phyloP scores from a whole-genome alignment of 768 basidiomycete species.

The Boletus pseudo-olivaceus region DNA sequence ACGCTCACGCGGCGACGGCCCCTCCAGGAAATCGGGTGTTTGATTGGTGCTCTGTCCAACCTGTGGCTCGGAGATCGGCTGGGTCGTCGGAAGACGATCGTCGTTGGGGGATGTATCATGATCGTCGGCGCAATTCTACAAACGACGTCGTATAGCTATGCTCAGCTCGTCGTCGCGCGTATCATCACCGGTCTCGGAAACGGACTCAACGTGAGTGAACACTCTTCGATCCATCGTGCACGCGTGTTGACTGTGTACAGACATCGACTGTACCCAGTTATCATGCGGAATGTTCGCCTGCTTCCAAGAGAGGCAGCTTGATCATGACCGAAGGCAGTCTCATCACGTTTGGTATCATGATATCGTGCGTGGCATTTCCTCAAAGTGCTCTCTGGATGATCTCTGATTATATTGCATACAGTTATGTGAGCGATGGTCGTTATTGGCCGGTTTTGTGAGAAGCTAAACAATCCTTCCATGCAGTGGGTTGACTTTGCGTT shows the following conservation, averaged over 20 bases:
- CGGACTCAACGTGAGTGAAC: constrained; percentile 48
- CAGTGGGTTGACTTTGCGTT: constrained; percentile 66
- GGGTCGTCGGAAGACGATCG: constrained; percentile 57
- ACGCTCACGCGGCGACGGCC: not conserved
- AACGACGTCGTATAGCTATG: constrained; percentile 51
- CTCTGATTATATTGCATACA: constrained; percentile 1
- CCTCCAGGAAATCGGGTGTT: constrained; percentile 60
- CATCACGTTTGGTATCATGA: constrained; percentile 61
- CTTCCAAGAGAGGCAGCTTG: constrained; percentile 54
- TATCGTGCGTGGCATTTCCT: constrained; percentile 43
- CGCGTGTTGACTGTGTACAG: constrained; percentile 26
- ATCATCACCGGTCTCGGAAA: constrained; percentile 63
- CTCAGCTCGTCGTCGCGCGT: constrained; percentile 60
- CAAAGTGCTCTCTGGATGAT: not conserved
- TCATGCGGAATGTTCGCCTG: constrained; percentile 63
- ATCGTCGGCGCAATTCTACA: constrained; percentile 62
- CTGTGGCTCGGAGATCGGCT: constrained; percentile 57
- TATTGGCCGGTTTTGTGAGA: not conserved
- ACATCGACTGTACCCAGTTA: constrained; percentile 65
- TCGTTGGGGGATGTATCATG: constrained; percentile 57
- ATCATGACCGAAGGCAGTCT: constrained; percentile 65
- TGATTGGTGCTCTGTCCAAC: constrained; percentile 61
- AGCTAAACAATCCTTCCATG: constrained; percentile 2
- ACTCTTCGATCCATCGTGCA: no score
- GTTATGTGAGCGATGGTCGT: constrained; percentile 19